Conservation (phyloP, 2,329 filamentous ascomycete species). For the Epichloe sp. region DNA sequence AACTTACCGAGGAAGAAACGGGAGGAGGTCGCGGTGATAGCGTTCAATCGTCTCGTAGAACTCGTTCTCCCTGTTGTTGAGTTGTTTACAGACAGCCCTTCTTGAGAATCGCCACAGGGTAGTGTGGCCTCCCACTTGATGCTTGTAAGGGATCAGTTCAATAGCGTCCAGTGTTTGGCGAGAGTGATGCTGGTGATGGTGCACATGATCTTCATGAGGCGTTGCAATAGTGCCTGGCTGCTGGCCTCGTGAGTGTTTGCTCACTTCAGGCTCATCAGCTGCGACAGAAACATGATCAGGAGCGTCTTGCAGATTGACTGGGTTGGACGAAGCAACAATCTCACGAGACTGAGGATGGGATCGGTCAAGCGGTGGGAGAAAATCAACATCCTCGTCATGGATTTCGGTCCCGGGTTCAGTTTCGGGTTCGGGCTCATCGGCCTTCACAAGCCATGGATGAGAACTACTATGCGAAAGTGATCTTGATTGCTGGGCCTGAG, state of each 20-base stretch:
- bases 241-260: slow-evolving; percentile 12
- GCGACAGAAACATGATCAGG: slow-evolving; percentile 25
- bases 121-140: slow-evolving; percentile 94
- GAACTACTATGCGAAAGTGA: slow-evolving; percentile 25
- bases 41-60: slow-evolving; percentile 96
- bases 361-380: slow-evolving; percentile 11
- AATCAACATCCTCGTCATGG: slow-evolving; percentile 12
- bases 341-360: slow-evolving; percentile 18
- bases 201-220: slow-evolving; percentile 33
- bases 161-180: slow-evolving; percentile 71
- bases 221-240: slow-evolving; percentile 25
- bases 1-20: slow-evolving; percentile 73
- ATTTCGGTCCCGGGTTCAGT: slow-evolving; percentile 19
- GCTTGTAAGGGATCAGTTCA: slow-evolving; percentile 90
- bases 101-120: slow-evolving; percentile 93
- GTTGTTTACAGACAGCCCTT: slow-evolving; percentile 90
- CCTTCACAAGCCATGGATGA: slow-evolving; percentile 45
- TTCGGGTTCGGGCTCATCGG: slow-evolving; percentile 32
- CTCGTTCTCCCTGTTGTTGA: slow-evolving; percentile 96
- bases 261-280: slow-evolving; percentile 30
- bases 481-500: slow-evolving; percentile 34
- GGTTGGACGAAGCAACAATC: slow-evolving; percentile 14
- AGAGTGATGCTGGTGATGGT: slow-evolving; percentile 37
- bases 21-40: slow-evolving; percentile 76
- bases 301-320: slow-evolving; percentile 21